Evolutionary conservation across 2,329 filamentous ascomycete species (phyloP), one percentile per base, ranked within the genome.

Genomic region (Fusarium circinatum): DNA sequence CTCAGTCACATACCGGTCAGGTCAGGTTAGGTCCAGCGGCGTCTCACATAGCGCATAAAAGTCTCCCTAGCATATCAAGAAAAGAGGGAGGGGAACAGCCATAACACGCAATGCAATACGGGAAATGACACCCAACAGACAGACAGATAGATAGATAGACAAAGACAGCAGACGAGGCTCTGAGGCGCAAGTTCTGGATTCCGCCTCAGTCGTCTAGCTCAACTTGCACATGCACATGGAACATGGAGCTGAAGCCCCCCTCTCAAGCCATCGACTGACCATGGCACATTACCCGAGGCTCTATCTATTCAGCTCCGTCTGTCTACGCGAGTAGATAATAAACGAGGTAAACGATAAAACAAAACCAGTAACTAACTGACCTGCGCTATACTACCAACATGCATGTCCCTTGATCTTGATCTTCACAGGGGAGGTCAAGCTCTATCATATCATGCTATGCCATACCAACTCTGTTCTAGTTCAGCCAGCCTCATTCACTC

Each of bases 161-260:
- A 44, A 44, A 30, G 22, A 42, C 18, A 22, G 22, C n/a, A 54
- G 66, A 68, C 47, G 54, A 68, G 65, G 65, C 48, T 68, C 54
- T 62, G 39, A 10, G 55, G 66, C 66, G 58, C 45, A 30, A 42
- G 41, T 59, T 70, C 67, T 70, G 65, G 58, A 59, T 54, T 18
- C 65, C 67, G 67, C 67, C 67, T 70, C 67, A 34, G 38, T 45
- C 63, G 30, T 42, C 52, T 65, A 70, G 65, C 65, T 65, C 65
- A 52, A 70, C 38, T n/a, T 54, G 67, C 65, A 65, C 47, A 47
- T 42, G 51, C 34, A 69, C 49, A 41, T 54, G 65, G 45, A 70
- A 69, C 49, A 45, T 65, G 59, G 45, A 70, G 68, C 68, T 70
- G 68, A 70, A 70, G 48, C 42, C 68, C 48, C 59, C 54, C 66